Conservation (phyloP, 192 early-diverging fungal species). For the Coemansia sp. region DNA sequence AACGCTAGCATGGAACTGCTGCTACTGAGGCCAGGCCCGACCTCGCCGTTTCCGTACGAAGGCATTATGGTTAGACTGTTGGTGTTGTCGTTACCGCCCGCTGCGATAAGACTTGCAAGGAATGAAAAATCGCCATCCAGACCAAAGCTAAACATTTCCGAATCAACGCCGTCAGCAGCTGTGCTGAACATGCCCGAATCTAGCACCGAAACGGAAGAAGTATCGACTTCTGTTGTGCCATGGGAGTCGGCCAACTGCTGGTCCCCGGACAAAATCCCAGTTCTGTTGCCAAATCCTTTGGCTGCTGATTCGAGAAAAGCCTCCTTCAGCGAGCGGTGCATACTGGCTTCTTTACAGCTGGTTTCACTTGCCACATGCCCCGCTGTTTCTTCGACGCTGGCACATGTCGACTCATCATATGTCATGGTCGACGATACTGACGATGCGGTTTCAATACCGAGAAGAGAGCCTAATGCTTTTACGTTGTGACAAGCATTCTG, state of each 20-base stretch:
- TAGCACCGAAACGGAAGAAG: neutral
- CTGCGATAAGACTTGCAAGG: slow-evolving; percentile 32
- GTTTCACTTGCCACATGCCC: slow-evolving; percentile 1
- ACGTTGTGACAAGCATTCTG: neutral
- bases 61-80: too few species aligned
- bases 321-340: slow-evolving; percentile 16
- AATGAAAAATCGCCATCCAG: slow-evolving; percentile 22
- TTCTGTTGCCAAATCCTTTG: too few species aligned
- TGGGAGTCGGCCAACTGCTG: neutral
- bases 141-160: slow-evolving; percentile 7
- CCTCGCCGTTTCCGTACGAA: neutral
- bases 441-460: slow-evolving; percentile 6
- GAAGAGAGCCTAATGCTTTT: neutral
- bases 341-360: neutral
- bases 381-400: neutral
- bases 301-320: slow-evolving; percentile 1
- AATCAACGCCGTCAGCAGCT: neutral
- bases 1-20: neutral
- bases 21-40: neutral
- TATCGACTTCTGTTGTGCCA: neutral
- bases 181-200: neutral
- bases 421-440: slow-evolving; percentile 5
- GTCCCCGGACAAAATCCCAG: neutral
- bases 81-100: slow-evolving; percentile 4
- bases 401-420: neutral